Evolutionary conservation across 805 yeast species (phyloP).

Genomic region (Wickerhamomyces chaumierensis): DNA sequence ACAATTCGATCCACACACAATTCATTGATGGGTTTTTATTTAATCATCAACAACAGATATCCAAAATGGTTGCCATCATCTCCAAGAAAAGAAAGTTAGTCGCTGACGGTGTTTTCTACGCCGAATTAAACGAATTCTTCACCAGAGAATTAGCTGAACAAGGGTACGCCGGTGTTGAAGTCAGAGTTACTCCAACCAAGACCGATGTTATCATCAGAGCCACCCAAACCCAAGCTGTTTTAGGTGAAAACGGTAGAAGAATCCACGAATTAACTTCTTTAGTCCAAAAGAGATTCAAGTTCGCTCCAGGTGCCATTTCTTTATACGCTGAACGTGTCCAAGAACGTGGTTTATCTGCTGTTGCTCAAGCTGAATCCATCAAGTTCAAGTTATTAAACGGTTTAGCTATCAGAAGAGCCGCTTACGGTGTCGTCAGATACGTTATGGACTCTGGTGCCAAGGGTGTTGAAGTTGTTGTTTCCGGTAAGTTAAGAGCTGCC

Average conservation of each 20-base stretch:
- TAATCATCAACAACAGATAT: neutral
- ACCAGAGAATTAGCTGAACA: conserved; percentile 99
- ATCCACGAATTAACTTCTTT: conserved; percentile 96
- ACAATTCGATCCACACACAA: neutral
- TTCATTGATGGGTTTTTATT: neutral
- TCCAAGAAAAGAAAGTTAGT: conserved; percentile 99
- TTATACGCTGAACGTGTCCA: conserved; percentile 98
- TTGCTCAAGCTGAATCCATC: conserved; percentile 98
- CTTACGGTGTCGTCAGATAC: conserved; percentile 99
- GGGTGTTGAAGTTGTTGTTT: conserved; percentile 99
- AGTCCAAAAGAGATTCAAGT: conserved; percentile 97
- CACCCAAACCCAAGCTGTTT: conserved; percentile 95
- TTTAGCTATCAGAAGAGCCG: conserved; percentile 99
- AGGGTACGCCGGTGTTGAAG: conserved; percentile 99
- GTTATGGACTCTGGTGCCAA: conserved; percentile 99
- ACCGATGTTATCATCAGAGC: conserved; percentile 98
- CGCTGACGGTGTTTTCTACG: conserved; percentile 99
- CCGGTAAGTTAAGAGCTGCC: conserved; percentile 99
- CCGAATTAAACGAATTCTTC: conserved; percentile 99
- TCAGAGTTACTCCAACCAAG: conserved; percentile 95
- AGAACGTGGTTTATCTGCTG: conserved; percentile 99
- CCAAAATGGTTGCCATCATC: conserved; percentile 33
- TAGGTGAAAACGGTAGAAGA: conserved; percentile 99
- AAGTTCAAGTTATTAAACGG: conserved; percentile 97
- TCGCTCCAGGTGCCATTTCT: conserved; percentile 85